Percentiles rank a stretch among this genome's conserved stretches.
Evolutionary conservation across 1,284 basidiomycete genomes (phyloP).

Genomic region (Puccinia novopanici): DNA sequence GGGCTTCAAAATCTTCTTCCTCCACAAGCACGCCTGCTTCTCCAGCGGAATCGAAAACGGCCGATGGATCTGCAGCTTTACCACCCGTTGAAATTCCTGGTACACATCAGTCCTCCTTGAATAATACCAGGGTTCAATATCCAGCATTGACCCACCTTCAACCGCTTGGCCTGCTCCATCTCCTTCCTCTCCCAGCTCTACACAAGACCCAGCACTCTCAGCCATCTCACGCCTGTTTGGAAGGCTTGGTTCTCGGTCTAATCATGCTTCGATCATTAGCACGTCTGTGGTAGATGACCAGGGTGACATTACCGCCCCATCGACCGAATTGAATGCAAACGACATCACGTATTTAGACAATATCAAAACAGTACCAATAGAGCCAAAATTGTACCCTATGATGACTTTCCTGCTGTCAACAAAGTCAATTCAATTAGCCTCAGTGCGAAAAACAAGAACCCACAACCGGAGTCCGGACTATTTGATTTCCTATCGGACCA

Average conservation of each 20-base stretch:
- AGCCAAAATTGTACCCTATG: constrained; percentile 18
- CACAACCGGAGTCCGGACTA: background rate
- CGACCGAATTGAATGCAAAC: constrained; percentile 39
- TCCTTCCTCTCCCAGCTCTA: constrained; percentile 21
- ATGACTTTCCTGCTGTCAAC: background rate
- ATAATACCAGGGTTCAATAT: background rate
- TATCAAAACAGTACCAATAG: constrained; percentile 38
- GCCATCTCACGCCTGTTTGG: constrained; percentile 44
- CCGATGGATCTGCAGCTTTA: background rate
- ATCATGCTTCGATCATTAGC: constrained; percentile 20
- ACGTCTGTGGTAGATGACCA: constrained; percentile 1
- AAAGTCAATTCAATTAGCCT: background rate
- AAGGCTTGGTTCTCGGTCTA: constrained; percentile 32
- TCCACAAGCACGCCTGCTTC: constrained; percentile 12
- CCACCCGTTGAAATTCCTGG: background rate
- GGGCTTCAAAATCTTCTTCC: constrained; percentile 23
- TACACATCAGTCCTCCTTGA: background rate
- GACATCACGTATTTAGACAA: constrained; percentile 31
- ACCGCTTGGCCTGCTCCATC: constrained; percentile 4
- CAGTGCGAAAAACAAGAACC: background rate
- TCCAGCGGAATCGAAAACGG: constrained; percentile 7
- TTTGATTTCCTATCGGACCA: constrained; percentile 14
- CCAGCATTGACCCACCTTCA: background rate
- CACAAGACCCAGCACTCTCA: constrained; percentile 26
- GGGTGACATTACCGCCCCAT: constrained; percentile 7